phyloP scores from a whole-genome alignment of 768 basidiomycete species.

The Cyclocybe aegerita region DNA sequence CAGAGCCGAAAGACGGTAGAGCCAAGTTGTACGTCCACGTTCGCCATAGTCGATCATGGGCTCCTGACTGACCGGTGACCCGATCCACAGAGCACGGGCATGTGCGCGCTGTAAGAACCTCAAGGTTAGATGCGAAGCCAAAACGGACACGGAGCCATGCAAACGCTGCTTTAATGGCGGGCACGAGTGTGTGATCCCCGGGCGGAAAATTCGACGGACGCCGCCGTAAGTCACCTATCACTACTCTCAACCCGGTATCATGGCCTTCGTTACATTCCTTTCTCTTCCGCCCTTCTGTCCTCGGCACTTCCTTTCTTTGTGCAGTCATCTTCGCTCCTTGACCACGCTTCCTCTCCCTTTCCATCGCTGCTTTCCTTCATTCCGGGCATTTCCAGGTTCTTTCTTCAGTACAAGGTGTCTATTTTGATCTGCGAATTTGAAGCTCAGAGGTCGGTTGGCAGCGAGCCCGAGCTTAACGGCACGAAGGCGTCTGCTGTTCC shows the following conservation, averaged over 20 bases:
- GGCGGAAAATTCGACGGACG: slow-evolving; percentile 75
- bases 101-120: slow-evolving; percentile 69
- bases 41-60: neutral
- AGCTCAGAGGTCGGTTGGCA: too few species aligned
- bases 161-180: slow-evolving; percentile 71
- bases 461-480: too few species aligned
- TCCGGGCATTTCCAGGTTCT: too few species aligned
- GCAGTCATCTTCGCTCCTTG: neutral
- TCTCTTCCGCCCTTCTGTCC: neutral
- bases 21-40: slow-evolving; percentile 40
- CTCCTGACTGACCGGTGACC: slow-evolving; percentile 7
- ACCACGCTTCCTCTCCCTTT: too few species aligned
- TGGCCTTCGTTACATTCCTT: neutral
- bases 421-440: too few species aligned
- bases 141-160: slow-evolving; percentile 69
- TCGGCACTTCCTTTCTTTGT: slow-evolving; percentile 6
- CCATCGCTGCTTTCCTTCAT: too few species aligned
- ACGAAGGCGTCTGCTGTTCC: too few species aligned
- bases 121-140: slow-evolving; percentile 79
- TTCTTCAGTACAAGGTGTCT: too few species aligned
- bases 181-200: slow-evolving; percentile 78
- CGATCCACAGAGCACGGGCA: slow-evolving; percentile 47
- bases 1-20: slow-evolving; percentile 38
- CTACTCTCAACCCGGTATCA: too few species aligned
- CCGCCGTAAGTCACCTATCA: slow-evolving; percentile 59